phyloP scores from a whole-genome alignment of 2,329 filamentous ascomycete genomes.

The Alternaria panax region DNA sequence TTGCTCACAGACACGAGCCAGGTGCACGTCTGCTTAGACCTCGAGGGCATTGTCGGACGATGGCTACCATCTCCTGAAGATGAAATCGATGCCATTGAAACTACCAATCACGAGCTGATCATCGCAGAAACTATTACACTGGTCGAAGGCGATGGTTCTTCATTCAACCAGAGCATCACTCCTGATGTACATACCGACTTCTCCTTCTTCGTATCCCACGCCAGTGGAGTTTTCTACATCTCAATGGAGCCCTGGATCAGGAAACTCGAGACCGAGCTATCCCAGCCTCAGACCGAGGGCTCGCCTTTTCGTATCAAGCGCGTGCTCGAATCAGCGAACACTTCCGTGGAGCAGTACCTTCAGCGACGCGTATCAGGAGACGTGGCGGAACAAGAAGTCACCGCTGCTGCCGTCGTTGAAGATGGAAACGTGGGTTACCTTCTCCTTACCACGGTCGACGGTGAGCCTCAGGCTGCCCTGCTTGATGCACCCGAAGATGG shows the following conservation, averaged over 20 bases:
- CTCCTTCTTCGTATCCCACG: constrained; percentile 65
- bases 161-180: constrained; percentile 63
- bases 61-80: constrained; percentile 62
- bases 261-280: constrained; percentile 64
- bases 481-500: constrained; percentile 58
- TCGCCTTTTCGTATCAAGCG: constrained; percentile 64
- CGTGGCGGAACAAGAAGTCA: constrained; percentile 44
- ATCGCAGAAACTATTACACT: constrained; percentile 54
- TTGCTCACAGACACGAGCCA: constrained; percentile 63
- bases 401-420: constrained; percentile 61
- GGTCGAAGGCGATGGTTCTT: constrained; percentile 30
- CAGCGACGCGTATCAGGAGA: constrained; percentile 33
- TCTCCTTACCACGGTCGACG: constrained; percentile 59
- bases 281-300: constrained; percentile 59
- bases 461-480: constrained; percentile 59
- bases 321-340: constrained; percentile 61
- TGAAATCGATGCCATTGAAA: constrained; percentile 25
- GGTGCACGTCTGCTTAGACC: constrained; percentile 66
- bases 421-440: constrained; percentile 66
- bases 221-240: constrained; percentile 61
- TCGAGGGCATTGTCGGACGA: constrained; percentile 68
- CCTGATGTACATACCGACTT: constrained; percentile 63
- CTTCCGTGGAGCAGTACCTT: constrained; percentile 59
- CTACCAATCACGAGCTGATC: constrained; percentile 38
- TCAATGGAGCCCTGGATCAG: constrained; percentile 65